Evolutionary conservation across 805 yeast genomes (phyloP).

Genomic region (Phaffomyces opuntiae): DNA sequence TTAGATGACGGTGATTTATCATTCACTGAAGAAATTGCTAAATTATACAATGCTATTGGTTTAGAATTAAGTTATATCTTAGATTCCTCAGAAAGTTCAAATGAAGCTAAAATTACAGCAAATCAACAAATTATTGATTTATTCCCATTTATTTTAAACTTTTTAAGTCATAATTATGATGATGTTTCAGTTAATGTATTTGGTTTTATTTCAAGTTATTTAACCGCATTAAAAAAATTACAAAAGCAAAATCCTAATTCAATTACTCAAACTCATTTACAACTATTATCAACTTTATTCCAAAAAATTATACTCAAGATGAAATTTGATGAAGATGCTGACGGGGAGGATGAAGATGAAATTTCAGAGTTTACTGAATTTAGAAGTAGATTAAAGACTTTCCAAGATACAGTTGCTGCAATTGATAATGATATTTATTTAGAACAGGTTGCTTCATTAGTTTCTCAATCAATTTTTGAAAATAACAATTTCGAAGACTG

Average conservation of each 20-base stretch:
- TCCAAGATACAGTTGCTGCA: constrained; percentile 76
- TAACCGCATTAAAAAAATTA: constrained; percentile 59
- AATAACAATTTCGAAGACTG: constrained; percentile 39
- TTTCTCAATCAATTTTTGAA: constrained; percentile 40
- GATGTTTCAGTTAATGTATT: constrained; percentile 82
- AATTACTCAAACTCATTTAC: constrained; percentile 32
- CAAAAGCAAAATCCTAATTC: constrained; percentile 33
- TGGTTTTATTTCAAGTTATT: constrained; percentile 69
- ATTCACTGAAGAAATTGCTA: constrained; percentile 70
- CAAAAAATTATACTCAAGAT: constrained; percentile 68
- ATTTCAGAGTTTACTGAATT: constrained; percentile 76
- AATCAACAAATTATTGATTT: constrained; percentile 48
- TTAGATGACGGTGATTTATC: constrained; percentile 48
- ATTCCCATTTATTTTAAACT: constrained; percentile 66
- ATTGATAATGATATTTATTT: constrained; percentile 55
- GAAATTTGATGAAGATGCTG: constrained; percentile 72
- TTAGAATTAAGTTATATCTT: constrained; percentile 65
- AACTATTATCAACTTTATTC: constrained; percentile 56
- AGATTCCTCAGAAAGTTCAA: constrained; percentile 43
- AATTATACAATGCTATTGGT: constrained; percentile 66
- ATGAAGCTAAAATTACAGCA: constrained; percentile 32
- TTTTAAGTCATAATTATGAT: constrained; percentile 77
- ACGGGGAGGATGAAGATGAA: constrained; percentile 66
- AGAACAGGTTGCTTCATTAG: constrained; percentile 52
- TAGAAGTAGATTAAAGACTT: constrained; percentile 62